Percentiles rank a stretch among this genome's conserved stretches.
These are phyloP conservation scores for Calonectria pteridis DNA, from an alignment of 2,329 filamentous ascomycete species.

Conservation along the genomic window DNA sequence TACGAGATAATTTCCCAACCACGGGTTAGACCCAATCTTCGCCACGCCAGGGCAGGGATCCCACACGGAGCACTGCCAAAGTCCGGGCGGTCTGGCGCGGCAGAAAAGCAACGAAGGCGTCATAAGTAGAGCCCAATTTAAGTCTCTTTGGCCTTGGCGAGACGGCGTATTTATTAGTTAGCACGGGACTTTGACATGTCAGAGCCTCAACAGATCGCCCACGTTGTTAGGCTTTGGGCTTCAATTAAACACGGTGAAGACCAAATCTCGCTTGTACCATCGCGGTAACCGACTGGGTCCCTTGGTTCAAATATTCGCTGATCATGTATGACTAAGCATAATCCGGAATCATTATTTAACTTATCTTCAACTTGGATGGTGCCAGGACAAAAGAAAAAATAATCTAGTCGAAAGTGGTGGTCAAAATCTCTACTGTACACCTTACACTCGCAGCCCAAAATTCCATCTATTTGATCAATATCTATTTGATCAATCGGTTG, in stretches of 20 bases:
- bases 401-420: neutral
- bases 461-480: neutral
- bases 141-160: neutral
- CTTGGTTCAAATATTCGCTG: neutral
- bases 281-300: neutral
- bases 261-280: neutral
- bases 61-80: neutral
- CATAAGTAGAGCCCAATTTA: neutral
- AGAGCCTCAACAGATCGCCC: neutral
- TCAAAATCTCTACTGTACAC: neutral
- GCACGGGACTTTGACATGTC: neutral
- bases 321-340: neutral
- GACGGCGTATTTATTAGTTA: neutral
- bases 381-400: neutral
- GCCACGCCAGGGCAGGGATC: neutral
- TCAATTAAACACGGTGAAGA: neutral
- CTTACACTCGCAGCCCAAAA: neutral
- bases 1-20: conserved; percentile 1
- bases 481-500: neutral
- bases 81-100: neutral
- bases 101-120: neutral
- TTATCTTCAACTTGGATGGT: neutral
- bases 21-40: neutral
- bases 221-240: neutral
- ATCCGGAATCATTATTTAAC: neutral